Evolutionary conservation across 2,329 filamentous ascomycete species (phyloP), one percentile per base, ranked within the genome.

Genomic region (Emergomyces orientalis): DNA sequence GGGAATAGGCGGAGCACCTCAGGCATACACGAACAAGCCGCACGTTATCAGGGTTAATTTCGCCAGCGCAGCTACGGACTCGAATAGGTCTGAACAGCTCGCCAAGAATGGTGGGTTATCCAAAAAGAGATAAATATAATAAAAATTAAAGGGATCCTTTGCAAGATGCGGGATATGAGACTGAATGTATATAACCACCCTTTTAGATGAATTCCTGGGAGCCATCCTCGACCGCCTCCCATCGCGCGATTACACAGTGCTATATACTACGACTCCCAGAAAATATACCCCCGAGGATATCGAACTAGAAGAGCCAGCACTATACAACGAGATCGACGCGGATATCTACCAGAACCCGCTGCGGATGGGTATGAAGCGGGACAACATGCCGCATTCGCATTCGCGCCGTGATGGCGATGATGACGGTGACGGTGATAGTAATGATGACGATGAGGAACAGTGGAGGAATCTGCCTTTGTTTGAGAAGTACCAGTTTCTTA

Each of bases 401-500:
- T 60, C 62, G 13, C 66, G 67, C 37, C 63, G 74, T 62, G 75
- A 76, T 25, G 71, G 72, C 19, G 80, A 82, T 64, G 70, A 37
- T 66, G 60, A 78, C 73, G 7, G 60, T 22, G 71, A 72, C 19
- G 80, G 83, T 64, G 70, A 49, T 66, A 11, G 9, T 25, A 49
- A 11, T 22, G 71, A 72, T 19, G 80, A 83, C 64, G 70, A 41
- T 66, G 61, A 78, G 73, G 7, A 62, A 19, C 62, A 63, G 27
- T 57, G 49, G 9, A 67, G 68, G 34, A 74, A 73, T 47, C 71
- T 71, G 43, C 77, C 79, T 32, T 66, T 80, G 52, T 97, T 99
- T 70, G 89, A 95, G 77, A 91, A 89, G 75, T 99, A 99, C 75
- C 89, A 96, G 74, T 97, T 92, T 79, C 88, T 99, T 69, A 93